Evolutionary conservation across 1,284 basidiomycete species (phyloP).

Genomic region (Rhodotorula sp.): DNA sequence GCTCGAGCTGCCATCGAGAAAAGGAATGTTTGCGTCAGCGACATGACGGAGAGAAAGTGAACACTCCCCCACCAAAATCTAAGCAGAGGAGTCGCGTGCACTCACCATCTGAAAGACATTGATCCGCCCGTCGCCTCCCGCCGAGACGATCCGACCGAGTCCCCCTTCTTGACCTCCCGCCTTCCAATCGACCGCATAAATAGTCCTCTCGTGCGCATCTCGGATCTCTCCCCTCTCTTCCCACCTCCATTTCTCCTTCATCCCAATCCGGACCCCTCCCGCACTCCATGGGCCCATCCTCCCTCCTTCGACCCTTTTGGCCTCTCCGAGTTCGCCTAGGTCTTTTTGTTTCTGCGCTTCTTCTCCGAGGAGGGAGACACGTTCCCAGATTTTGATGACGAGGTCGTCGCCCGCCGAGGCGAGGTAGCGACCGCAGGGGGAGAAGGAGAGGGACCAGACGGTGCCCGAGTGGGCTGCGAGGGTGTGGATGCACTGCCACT

Average conservation of each 20-base stretch:
- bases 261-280: conserved; percentile 42
- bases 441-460: conserved; percentile 82
- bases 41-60: not conserved
- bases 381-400: conserved; percentile 60
- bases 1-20: conserved; percentile 43
- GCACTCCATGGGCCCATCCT: conserved; percentile 42
- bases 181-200: conserved; percentile 80
- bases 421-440: conserved; percentile 75
- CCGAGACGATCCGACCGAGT: conserved; percentile 70
- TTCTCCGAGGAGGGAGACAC: conserved; percentile 24
- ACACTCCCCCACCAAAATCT: too few relatives aligned
- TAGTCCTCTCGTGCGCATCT: conserved; percentile 62
- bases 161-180: conserved; percentile 40
- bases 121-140: conserved; percentile 73
- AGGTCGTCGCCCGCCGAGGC: conserved; percentile 75
- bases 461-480: conserved; percentile 56
- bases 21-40: conserved; percentile 19
- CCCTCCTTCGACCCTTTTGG: conserved; percentile 45
- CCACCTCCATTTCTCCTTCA: conserved; percentile 50
- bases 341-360: not conserved
- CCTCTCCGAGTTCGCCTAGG: conserved; percentile 29
- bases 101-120: conserved; percentile 66
- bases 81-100: too few relatives aligned
- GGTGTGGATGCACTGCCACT: conserved; percentile 80
- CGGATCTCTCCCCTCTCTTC: conserved; percentile 45